These are phyloP conservation scores for Stephania cephalantha DNA, from an alignment of 164 flowering plant species.

Conservation along the genomic window DNA sequence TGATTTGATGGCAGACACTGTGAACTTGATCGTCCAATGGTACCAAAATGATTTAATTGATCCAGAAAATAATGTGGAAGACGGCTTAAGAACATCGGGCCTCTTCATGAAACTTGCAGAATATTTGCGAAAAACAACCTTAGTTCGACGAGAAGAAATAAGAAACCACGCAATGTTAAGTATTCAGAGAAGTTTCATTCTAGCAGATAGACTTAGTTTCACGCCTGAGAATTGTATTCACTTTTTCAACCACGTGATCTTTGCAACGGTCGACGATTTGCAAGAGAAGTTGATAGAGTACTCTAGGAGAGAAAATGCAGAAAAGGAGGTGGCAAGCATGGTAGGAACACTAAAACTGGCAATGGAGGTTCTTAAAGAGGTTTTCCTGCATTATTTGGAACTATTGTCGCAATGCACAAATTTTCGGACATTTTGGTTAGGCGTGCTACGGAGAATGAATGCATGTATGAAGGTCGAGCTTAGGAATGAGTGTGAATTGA, in stretches of 20 bases:
- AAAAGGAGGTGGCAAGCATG: conserved; percentile 73
- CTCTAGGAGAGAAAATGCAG: conserved; percentile 63
- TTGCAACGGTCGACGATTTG: conserved; percentile 88
- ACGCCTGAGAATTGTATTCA: conserved; percentile 41
- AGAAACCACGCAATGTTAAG: conserved; percentile 63
- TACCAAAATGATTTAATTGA: conserved; percentile 41
- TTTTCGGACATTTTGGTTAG: conserved; percentile 80
- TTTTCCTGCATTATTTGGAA: conserved; percentile 54
- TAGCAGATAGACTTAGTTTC: conserved; percentile 59
- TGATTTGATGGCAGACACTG: conserved; percentile 60
- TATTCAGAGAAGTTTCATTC: conserved; percentile 43
- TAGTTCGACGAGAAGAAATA: conserved; percentile 81
- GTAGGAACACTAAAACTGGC: conserved; percentile 64
- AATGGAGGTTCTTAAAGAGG: conserved; percentile 67
- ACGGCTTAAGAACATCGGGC: conserved; percentile 22
- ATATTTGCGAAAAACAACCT: conserved; percentile 58
- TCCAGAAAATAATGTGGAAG: conserved; percentile 51
- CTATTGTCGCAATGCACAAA: conserved; percentile 43
- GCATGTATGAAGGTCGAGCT: conserved; percentile 86
- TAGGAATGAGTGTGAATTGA: conserved; percentile 45
- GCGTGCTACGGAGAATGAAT: conserved; percentile 85
- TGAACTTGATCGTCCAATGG: conserved; percentile 59
- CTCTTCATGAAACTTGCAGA: conserved; percentile 69
- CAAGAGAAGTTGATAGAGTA: conserved; percentile 86
- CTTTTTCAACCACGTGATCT: conserved; percentile 57